Conservation (phyloP, 345 rosid species). For the Citrus reticulata region DNA sequence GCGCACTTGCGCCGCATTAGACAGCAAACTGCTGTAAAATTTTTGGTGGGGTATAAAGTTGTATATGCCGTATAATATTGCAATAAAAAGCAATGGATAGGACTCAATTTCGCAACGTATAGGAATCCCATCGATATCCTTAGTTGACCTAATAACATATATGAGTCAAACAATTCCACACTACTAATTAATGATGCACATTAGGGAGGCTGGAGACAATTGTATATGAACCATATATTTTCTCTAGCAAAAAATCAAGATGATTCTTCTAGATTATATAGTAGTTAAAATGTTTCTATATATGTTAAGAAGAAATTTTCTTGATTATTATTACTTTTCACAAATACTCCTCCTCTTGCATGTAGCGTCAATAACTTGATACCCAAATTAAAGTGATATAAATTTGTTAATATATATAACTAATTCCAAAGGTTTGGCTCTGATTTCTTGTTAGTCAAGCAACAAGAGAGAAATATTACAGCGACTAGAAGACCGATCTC, state of each 20-base stretch:
- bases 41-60: not conserved
- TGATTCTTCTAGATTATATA: not conserved
- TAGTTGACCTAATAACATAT: not conserved
- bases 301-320: not conserved
- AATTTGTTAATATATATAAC: no score
- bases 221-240: not conserved
- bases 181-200: not conserved
- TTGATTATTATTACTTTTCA: no score
- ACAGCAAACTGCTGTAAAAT: no score
- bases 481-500: conserved; percentile 85
- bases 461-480: conserved; percentile 30
- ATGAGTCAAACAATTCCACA: no score
- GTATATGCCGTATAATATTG: not conserved
- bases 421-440: not conserved
- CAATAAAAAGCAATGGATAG: not conserved
- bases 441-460: not conserved
- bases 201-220: not conserved
- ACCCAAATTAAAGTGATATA: no score
- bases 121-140: not conserved
- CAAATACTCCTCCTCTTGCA: not conserved
- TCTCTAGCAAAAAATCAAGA: not conserved
- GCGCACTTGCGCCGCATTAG: not conserved
- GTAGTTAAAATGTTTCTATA: not conserved
- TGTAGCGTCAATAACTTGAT: not conserved
- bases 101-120: not conserved